A percentile compares a stretch with the other conserved stretches of the same genome.
These are phyloP conservation scores for Hericium rajendrae DNA, from an alignment of 768 basidiomycete genomes.

Conservation along the genomic window DNA sequence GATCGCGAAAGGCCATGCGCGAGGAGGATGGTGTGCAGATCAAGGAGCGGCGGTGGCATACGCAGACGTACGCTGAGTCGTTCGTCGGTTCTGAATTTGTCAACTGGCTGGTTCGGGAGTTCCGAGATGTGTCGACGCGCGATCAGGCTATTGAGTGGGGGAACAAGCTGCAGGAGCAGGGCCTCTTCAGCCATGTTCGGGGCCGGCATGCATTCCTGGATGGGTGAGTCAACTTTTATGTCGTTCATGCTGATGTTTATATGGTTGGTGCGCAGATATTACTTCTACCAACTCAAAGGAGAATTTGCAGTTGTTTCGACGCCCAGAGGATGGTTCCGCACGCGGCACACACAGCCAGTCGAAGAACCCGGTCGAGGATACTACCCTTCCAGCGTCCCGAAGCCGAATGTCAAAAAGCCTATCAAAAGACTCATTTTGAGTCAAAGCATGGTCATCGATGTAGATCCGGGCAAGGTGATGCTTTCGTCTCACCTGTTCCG, in stretches of 20 bases:
- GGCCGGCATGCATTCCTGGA: constrained; percentile 78
- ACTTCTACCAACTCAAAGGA: constrained; percentile 77
- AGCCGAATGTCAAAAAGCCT: constrained; percentile 30
- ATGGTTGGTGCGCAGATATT: constrained; percentile 44
- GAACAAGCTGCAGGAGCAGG: constrained; percentile 63
- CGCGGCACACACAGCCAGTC: constrained; percentile 1
- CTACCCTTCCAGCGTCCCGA: constrained; percentile 28
- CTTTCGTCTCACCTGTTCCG: neutral
- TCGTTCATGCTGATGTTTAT: neutral
- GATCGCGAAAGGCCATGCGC: constrained; percentile 78
- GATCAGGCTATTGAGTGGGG: constrained; percentile 79
- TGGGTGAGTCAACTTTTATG: constrained; percentile 41
- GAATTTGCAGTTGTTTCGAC: constrained; percentile 68
- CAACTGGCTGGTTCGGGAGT: constrained; percentile 87
- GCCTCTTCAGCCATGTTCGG: constrained; percentile 77
- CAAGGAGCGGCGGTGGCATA: constrained; percentile 80
- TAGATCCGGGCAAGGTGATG: constrained; percentile 64
- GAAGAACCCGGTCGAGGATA: constrained; percentile 12
- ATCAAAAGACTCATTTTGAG: constrained; percentile 67
- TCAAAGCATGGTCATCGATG: constrained; percentile 86
- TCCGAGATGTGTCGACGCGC: constrained; percentile 76
- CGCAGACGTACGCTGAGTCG: constrained; percentile 59
- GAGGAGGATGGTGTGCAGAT: constrained; percentile 80
- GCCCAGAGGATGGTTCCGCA: constrained; percentile 64
- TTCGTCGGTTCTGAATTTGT: constrained; percentile 89